Percentiles rank a stretch among this genome's conserved stretches.
phyloP scores from a whole-genome alignment of 306 rosid genomes.

The Pachyrhizus erosus region DNA sequence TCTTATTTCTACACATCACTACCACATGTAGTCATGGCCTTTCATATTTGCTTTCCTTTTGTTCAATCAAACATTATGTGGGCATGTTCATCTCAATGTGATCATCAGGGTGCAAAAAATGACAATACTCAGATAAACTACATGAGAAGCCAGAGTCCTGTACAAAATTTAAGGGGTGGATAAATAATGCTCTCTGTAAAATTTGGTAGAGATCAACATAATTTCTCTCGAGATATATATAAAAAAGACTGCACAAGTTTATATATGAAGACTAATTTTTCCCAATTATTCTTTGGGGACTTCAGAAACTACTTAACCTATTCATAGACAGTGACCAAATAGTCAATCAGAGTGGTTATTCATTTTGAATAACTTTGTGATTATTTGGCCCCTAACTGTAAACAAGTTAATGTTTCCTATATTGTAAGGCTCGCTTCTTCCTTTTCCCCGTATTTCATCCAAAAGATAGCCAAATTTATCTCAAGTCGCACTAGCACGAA shows the following conservation, averaged over 20 bases:
- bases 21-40: background rate
- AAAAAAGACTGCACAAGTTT: conserved; percentile 13
- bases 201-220: conserved; percentile 4
- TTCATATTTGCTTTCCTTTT: conserved; percentile 2
- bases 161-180: background rate
- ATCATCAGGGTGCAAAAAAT: background rate
- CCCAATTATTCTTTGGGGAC: conserved; percentile 23
- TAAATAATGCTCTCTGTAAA: background rate
- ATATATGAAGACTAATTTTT: background rate
- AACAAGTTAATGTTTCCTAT: conserved; percentile 15
- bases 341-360: background rate
- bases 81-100: background rate
- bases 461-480: conserved; percentile 30
- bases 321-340: conserved; percentile 37
- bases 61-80: conserved; percentile 1
- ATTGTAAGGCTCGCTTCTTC: background rate
- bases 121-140: conserved; percentile 3
- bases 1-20: background rate
- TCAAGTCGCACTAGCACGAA: background rate
- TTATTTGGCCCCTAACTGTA: conserved; percentile 26
- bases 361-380: conserved; percentile 25
- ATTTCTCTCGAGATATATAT: conserved; percentile 11
- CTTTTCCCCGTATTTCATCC: conserved; percentile 16
- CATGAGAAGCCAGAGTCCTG: background rate
- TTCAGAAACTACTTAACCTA: conserved; percentile 16